These are phyloP conservation scores for Umbelopsis sp. DNA, from an alignment of 192 early-diverging fungal species.

Conservation along the genomic window DNA sequence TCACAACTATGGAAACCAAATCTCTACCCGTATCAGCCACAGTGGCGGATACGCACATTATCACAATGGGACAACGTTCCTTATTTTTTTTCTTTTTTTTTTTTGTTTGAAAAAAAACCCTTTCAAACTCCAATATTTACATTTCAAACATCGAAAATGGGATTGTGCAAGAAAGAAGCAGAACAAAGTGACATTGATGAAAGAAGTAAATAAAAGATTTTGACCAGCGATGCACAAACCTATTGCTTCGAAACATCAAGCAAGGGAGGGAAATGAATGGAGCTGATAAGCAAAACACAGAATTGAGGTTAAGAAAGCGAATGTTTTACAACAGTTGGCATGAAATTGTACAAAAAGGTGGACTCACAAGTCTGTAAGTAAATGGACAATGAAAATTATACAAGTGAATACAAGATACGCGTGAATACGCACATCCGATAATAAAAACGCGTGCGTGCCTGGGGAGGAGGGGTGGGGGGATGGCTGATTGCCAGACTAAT, in stretches of 20 bases:
- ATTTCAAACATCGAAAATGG: conserved; percentile 5
- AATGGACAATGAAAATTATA: not conserved
- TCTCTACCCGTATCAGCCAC: too few species aligned
- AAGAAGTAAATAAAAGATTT: too few species aligned
- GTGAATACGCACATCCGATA: too few species aligned
- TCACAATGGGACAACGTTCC: too few species aligned
- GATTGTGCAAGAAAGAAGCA: conserved; percentile 16
- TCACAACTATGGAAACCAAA: too few species aligned
- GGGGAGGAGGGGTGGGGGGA: not conserved
- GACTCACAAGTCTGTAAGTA: not conserved
- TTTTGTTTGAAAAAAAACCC: too few species aligned
- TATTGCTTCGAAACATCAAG: not conserved
- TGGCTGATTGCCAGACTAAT: not conserved
- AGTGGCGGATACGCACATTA: too few species aligned
- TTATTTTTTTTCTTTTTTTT: too few species aligned
- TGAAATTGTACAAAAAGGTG: not conserved
- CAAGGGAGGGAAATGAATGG: not conserved
- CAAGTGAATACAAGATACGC: not conserved
- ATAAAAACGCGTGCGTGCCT: too few species aligned
- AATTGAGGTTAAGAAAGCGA: too few species aligned
- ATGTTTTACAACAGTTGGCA: not conserved
- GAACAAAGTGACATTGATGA: not conserved
- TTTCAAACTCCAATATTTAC: conserved; percentile 18
- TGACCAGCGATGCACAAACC: not conserved
- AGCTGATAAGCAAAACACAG: too few species aligned